Conservation (phyloP, 345 rosid species). For the Linum tenue region DNA sequence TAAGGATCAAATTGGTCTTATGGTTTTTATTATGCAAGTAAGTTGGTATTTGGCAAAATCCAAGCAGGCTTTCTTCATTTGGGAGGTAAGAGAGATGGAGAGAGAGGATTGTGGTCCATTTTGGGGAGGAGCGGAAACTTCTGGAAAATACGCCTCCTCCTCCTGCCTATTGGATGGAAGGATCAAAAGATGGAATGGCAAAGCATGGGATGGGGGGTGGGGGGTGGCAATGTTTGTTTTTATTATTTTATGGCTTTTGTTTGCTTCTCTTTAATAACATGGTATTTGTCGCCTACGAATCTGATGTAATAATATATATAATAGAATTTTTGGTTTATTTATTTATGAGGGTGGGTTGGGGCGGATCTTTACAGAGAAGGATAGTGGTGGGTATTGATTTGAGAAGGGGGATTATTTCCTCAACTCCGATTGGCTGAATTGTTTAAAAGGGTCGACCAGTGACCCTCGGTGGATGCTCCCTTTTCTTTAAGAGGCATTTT, state of each 20-base stretch:
- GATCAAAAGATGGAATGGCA: neutral
- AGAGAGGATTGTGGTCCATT: neutral
- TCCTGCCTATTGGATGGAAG: neutral
- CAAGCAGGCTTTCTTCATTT: too few relatives aligned
- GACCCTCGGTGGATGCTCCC: too few relatives aligned
- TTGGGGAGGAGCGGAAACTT: neutral
- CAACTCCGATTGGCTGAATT: neutral
- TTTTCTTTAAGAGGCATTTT: too few relatives aligned
- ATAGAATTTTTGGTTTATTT: too few relatives aligned
- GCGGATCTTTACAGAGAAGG: neutral
- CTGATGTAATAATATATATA: too few relatives aligned
- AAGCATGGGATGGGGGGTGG: neutral
- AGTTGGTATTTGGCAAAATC: too few relatives aligned
- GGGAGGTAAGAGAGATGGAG: too few relatives aligned
- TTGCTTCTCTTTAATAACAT: too few relatives aligned
- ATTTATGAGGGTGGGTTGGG: neutral
- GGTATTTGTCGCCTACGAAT: too few relatives aligned
- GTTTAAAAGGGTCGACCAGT: neutral
- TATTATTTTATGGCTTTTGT: too few relatives aligned
- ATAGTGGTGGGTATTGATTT: neutral
- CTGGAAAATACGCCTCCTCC: neutral
- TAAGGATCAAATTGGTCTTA: too few relatives aligned
- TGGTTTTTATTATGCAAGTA: too few relatives aligned
- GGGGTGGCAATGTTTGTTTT: neutral
- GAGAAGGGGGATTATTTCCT: neutral